Evolutionary conservation across 805 yeast genomes (phyloP).

Genomic region (Candida corydali): DNA sequence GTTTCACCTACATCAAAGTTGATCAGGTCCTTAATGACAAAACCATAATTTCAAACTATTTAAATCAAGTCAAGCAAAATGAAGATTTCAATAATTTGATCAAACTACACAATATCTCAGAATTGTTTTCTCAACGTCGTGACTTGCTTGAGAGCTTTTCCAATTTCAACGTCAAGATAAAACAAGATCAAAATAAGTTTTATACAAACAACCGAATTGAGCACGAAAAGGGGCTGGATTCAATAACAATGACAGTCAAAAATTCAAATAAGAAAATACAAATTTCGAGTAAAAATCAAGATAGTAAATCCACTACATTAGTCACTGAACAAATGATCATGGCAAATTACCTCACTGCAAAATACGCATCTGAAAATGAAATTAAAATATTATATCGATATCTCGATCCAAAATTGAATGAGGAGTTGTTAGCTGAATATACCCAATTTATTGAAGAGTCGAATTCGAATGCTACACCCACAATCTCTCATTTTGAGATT

Average conservation of each 20-base stretch:
- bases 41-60: slow-evolving; percentile 10
- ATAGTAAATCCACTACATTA: slow-evolving; percentile 37
- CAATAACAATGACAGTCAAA: slow-evolving; percentile 10
- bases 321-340: slow-evolving; percentile 84
- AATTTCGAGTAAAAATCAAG: slow-evolving; percentile 10
- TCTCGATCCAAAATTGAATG: slow-evolving; percentile 27
- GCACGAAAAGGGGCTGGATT: slow-evolving; percentile 8
- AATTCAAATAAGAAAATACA: slow-evolving; percentile 13
- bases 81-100: slow-evolving; percentile 23
- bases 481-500: not conserved
- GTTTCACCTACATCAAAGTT: slow-evolving; percentile 61
- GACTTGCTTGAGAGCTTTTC: not conserved
- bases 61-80: slow-evolving; percentile 7
- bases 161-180: slow-evolving; percentile 1
- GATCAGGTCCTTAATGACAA: slow-evolving; percentile 43
- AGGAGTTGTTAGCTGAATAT: slow-evolving; percentile 21
- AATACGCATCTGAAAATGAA: slow-evolving; percentile 35
- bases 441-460: slow-evolving; percentile 12
- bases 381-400: slow-evolving; percentile 52
- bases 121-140: slow-evolving; percentile 4
- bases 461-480: slow-evolving; percentile 14
- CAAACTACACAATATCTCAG: slow-evolving; percentile 23
- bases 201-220: not conserved
- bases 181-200: not conserved
- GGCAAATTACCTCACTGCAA: slow-evolving; percentile 63